Percentiles rank a stretch among this genome's conserved stretches.
Evolutionary conservation across 2,329 filamentous ascomycete species (phyloP).

Genomic region (Pleomassaria siparia): DNA sequence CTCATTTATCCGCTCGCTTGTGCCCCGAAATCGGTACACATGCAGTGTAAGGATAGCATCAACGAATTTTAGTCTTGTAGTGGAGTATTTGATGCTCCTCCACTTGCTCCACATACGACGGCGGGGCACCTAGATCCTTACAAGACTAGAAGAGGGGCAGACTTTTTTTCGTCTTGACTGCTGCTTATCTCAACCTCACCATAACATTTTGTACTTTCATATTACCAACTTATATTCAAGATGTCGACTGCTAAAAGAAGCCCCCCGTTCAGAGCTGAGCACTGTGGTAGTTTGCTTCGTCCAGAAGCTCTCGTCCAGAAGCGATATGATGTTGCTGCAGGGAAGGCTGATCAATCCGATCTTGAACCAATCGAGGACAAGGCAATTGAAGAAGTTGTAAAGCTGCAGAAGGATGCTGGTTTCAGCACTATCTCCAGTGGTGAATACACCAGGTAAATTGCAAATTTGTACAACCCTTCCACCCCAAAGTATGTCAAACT

Average conservation of each 20-base stretch:
- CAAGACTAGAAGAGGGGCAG: slow-evolving; percentile 19
- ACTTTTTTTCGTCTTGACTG: slow-evolving; percentile 9
- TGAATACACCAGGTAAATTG: slow-evolving; percentile 56
- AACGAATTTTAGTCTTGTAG: slow-evolving; percentile 1
- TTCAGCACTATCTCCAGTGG: slow-evolving; percentile 68
- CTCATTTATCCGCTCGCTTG: slow-evolving; percentile 15
- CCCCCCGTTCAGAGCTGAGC: slow-evolving; percentile 71
- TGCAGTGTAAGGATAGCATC: background rate
- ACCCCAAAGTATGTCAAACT: background rate
- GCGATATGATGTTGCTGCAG: slow-evolving; percentile 53
- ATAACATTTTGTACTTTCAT: background rate
- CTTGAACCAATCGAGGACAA: slow-evolving; percentile 65
- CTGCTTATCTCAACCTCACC: slow-evolving; percentile 3
- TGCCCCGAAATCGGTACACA: slow-evolving; percentile 9
- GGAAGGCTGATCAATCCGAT: slow-evolving; percentile 50
- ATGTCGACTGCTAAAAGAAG: slow-evolving; percentile 37
- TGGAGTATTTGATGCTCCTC: slow-evolving; percentile 1
- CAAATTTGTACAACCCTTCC: background rate
- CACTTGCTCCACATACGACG: slow-evolving; percentile 8
- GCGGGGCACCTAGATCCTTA: slow-evolving; percentile 15
- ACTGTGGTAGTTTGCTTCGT: slow-evolving; percentile 70
- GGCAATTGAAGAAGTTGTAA: slow-evolving; percentile 65
- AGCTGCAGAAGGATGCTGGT: slow-evolving; percentile 64
- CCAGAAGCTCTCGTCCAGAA: slow-evolving; percentile 63
- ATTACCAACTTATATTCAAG: slow-evolving; percentile 12